Conservation (phyloP, 148 eudicot species). For the Amaranthus cruentus region DNA sequence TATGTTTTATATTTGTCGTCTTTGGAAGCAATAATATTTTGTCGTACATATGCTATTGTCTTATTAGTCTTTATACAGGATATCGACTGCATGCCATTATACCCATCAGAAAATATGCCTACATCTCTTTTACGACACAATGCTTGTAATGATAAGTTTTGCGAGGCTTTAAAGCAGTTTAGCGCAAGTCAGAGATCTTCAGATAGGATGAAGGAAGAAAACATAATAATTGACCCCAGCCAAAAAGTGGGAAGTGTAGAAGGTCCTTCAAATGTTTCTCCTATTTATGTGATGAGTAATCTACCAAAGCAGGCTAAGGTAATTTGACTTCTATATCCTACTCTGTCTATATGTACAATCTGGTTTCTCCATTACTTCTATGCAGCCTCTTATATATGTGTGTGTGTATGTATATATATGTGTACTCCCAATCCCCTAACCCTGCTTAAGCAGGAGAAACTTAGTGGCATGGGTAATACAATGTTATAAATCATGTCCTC, state of each 20-base stretch:
- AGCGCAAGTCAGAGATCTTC: slow-evolving; percentile 40
- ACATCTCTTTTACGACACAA: slow-evolving; percentile 51
- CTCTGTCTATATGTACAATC: neutral
- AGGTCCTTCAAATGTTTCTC: slow-evolving; percentile 34
- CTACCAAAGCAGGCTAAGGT: slow-evolving; percentile 62
- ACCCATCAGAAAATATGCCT: slow-evolving; percentile 79
- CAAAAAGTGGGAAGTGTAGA: slow-evolving; percentile 40
- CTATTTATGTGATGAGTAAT: slow-evolving; percentile 40
- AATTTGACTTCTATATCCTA: slow-evolving; percentile 19
- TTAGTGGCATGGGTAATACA: no score
- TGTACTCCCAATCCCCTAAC: no score
- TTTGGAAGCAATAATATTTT: neutral
- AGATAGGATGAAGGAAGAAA: slow-evolving; percentile 49
- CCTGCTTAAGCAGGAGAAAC: no score
- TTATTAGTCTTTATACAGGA: slow-evolving; percentile 53
- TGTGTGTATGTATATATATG: no score
- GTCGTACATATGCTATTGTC: neutral
- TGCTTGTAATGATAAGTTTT: slow-evolving; percentile 48
- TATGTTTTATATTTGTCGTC: neutral
- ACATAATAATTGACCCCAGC: slow-evolving; percentile 35
- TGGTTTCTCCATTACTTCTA: neutral
- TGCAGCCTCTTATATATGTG: neutral
- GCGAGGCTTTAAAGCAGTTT: slow-evolving; percentile 56
- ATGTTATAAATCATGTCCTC: no score
- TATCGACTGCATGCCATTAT: slow-evolving; percentile 93